Evolutionary conservation across 2,329 filamentous ascomycete species (phyloP), one percentile per base, ranked within the genome.

Genomic region (Tolypocladium guangdongense): DNA sequence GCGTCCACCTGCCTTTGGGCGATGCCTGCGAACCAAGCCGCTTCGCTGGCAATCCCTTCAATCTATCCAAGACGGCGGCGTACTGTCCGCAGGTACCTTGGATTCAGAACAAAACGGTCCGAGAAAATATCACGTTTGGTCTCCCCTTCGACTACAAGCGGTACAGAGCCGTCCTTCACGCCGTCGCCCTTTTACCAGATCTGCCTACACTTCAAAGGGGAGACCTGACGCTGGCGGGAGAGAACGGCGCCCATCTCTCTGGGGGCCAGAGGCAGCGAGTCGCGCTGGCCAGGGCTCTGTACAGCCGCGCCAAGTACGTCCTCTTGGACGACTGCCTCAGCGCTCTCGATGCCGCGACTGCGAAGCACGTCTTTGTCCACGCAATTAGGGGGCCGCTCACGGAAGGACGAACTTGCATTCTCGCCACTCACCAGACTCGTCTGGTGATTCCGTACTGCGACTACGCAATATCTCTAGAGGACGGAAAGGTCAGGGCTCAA

Each of bases 321-420:
- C 6, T 91, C 8, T 71, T 90, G 52, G 87, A 91, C 64, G 87
- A 91, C 60, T 85, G 89, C 24, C 87, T 90, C 66, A 85, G 82
- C 61, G 81, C 86, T 2, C 78, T 90, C 12, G 87, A 90, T 64
- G 82, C 83, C 5, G 30, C 39, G 8, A 55, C 52, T 12, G 47
- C 47, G 18, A 36, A 16, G 14, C 30, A 43, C 16, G 38, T 57
- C 20, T 14, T 55, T 18, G 41, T 51, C 24, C 24, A 54, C 16
- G 52, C 33, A 11, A 45, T 56, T 16, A 37, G 18, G n/a, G 56
- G 56, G 1, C 38, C 49, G 5, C 41, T 54, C 2, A 52, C 54
- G 54, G 22, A 49, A 10, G 52, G 37, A 14, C 54, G 54, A n/a
- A 55, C 54, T 7, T 46, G 46, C 38, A 27, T 53, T 14, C 20